Evolutionary conservation across 2,329 filamentous ascomycete species (phyloP), one percentile per base, ranked within the genome.

Genomic region (Piedraia hortae): DNA sequence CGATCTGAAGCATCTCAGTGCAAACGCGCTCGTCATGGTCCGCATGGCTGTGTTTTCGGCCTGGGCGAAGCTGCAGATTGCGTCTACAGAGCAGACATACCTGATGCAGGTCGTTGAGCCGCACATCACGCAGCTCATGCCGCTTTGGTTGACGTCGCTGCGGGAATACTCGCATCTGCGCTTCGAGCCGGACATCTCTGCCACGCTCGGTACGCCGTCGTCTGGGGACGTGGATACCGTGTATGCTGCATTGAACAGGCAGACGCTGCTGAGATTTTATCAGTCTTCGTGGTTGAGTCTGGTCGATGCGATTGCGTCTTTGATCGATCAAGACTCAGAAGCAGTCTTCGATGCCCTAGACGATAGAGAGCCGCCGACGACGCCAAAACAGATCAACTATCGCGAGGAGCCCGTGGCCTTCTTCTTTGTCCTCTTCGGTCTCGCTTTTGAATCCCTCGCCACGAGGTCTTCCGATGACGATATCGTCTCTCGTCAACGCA

Each of bases 261-360:
- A 97, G 45, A 93, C 85, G 1, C 54, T 93, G 18, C 57, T 97
- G 8, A 71, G 69, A 42, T 97, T 97, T 46, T 97, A 97, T 42
- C 82, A 97, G 51, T 78, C 89, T 27, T 77, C 78, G 0, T 97
- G 85, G 85, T 55, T 97, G 17, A 89, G 85, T 34, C 61, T 97
- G 6, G 82, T 97, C 2, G 80, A 97, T 48, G 88, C 85, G 3
- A 93, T 97, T 43, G 82, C 85, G 6, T 90, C 80, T 38, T 54
- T 97, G 4, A 91, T 97, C 26, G 85, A 93, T 37, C 82, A 91
- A 44, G 85, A 97, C 40, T 91, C 80, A 45, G 77, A 85, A 28
- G 90, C 91, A 31, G 85, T 97, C 3, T 97, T 97, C 39, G 80
- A 91, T 44, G 85, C 85, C 1, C 51, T 97, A 4, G 85, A 97